Evolutionary conservation across 2,329 filamentous ascomycete genomes (phyloP), one percentile per base, ranked within the genome.

Genomic region (Fusarium albosuccineum): DNA sequence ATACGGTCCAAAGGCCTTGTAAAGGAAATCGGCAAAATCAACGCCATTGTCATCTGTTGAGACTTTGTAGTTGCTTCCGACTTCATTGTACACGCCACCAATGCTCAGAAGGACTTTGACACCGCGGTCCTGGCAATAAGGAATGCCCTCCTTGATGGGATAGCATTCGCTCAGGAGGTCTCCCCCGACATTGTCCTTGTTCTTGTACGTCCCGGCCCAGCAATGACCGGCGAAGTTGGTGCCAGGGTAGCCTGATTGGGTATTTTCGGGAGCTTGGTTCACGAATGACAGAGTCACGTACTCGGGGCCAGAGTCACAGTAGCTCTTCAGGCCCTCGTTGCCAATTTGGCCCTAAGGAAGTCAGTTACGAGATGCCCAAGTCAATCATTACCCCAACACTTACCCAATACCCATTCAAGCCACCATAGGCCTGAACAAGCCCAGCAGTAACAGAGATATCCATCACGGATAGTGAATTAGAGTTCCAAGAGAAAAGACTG

Each of bases 101-200:
- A 83, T 78, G 67, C 79, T 78, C 16, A 83, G 71, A 36, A 83
- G 70, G 37, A 83, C 70, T 74, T 83, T 83, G 64, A 82, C 78
- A 57, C 80, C 80, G 50, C 73, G 75, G 26, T 65, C 46, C 70
- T 82, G 78, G 73, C 82, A 83, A 69, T 79, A 78, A 27, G 76
- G 68, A 54, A 82, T 81, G 55, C 82, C 80, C 33, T 74, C 54
- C 66, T 79, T 76, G 40, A 83, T 76, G 7, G 55, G 57, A 6
- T 70, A 49, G 64, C 81, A 83, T 54, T 78, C 68, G 56, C 65
- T 74, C 53, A 79, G 73, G 22, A 82, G 74, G 13, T 74, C 63
- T 10, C 79, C 76, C 6, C 61, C 27, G 27, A 73, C 71, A 2
- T 71, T 54, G 3, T 69, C 27, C 27, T 67, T 60, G 55, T 73